Evolutionary conservation across 352 stramenopile species (phyloP).

Genomic region (Hyaloperonospora brassicae): DNA sequence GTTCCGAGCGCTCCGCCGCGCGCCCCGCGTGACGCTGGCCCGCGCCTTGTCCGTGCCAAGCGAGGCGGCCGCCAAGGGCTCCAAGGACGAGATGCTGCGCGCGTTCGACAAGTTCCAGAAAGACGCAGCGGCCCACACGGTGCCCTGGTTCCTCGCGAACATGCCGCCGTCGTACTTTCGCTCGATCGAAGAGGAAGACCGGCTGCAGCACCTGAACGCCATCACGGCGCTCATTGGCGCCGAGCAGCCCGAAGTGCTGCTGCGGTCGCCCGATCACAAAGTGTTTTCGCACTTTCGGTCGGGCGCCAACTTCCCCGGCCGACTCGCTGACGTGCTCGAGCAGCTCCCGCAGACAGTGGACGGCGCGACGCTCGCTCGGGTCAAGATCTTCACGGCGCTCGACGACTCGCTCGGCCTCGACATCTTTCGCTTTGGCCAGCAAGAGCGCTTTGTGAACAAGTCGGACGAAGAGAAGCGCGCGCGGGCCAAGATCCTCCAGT

Average conservation of each 20-base stretch:
- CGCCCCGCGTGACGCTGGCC: constrained; percentile 27
- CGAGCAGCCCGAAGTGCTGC: constrained; percentile 71
- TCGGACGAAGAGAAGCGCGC: constrained; percentile 51
- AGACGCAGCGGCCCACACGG: constrained; percentile 54
- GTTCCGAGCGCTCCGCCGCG: constrained; percentile 44
- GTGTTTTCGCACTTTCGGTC: constrained; percentile 82
- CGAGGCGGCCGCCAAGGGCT: constrained; percentile 18
- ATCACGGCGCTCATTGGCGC: constrained; percentile 75
- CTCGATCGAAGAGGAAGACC: constrained; percentile 73
- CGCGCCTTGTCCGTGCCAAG: constrained; percentile 43
- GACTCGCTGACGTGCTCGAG: constrained; percentile 61
- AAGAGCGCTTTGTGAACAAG: constrained; percentile 63
- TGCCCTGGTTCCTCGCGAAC: constrained; percentile 85
- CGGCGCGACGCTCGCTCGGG: constrained; percentile 56
- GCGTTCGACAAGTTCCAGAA: constrained; percentile 68
- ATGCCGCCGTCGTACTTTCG: constrained; percentile 88
- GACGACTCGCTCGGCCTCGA: constrained; percentile 81
- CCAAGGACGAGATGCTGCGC: constrained; percentile 40
- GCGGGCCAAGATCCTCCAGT: constrained; percentile 46
- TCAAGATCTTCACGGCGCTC: constrained; percentile 87
- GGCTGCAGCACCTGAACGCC: constrained; percentile 81
- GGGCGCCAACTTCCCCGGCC: constrained; percentile 62
- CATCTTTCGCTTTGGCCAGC: constrained; percentile 79
- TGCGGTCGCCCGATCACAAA: constrained; percentile 66
- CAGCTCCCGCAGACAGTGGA: constrained; percentile 63